A percentile compares a stretch with the other conserved stretches of the same genome.
Evolutionary conservation across 225 moss, liverwort and hornwort genomes (phyloP).

Genomic region (Pleurozium schreberi): DNA sequence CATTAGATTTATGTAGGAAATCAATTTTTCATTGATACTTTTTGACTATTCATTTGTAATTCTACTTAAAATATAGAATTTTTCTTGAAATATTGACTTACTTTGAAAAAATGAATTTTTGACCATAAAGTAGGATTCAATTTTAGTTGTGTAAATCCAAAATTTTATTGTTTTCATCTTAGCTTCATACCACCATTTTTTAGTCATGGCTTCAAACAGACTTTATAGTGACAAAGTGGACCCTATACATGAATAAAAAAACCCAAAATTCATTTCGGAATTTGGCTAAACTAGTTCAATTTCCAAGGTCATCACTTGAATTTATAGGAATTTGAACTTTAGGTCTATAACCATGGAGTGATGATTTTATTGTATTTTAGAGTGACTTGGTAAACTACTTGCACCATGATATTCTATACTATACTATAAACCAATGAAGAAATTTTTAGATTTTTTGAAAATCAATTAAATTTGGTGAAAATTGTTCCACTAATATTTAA

Average conservation of each 20-base stretch:
- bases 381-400: rapidly evolving
- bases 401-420: background rate
- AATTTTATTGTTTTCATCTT: no score
- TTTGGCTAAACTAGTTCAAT: background rate
- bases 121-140: no score
- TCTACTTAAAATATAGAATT: background rate
- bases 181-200: no score
- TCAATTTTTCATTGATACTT: background rate
- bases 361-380: no score
- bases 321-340: background rate
- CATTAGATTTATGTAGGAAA: no score
- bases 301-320: background rate
- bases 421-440: background rate
- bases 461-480: background rate
- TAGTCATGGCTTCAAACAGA: no score
- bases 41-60: background rate
- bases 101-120: no score
- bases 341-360: background rate
- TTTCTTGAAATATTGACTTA: no score
- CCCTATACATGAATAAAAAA: no score
- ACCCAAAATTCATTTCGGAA: rapidly evolving
- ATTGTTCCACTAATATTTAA: background rate
- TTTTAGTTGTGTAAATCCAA: no score
- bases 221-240: no score
- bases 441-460: background rate